Conservation (phyloP, 1,284 basidiomycete genomes). For the Rhodotorula mucilaginosa region DNA sequence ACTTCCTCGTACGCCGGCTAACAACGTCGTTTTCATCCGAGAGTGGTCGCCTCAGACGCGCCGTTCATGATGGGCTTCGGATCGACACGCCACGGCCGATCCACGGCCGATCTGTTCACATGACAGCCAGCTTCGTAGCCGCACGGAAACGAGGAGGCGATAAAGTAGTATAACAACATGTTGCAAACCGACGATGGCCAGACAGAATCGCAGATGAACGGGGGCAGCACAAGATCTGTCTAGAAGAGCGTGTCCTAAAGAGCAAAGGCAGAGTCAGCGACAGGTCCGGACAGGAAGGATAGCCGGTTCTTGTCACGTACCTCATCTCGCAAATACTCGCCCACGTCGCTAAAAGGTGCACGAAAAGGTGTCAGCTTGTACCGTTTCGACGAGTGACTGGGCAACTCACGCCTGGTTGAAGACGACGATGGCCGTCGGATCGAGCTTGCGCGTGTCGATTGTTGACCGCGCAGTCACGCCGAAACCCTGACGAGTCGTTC, state of each 20-base stretch:
- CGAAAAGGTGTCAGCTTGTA: not conserved
- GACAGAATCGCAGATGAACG: not conserved
- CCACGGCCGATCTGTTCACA: too few relatives aligned
- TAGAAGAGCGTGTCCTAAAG: conserved; percentile 68
- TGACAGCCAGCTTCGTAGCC: not conserved
- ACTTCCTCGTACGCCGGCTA: too few relatives aligned
- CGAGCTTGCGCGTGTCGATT: conserved; percentile 91
- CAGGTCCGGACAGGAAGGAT: not conserved
- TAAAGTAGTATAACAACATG: conserved; percentile 1
- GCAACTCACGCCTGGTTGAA: conserved; percentile 93
- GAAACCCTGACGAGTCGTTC: conserved; percentile 57
- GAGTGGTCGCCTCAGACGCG: too few relatives aligned
- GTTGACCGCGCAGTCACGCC: conserved; percentile 96
- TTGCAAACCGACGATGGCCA: not conserved
- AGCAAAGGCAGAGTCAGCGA: conserved; percentile 19
- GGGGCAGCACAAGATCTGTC: too few relatives aligned
- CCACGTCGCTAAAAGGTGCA: conserved; percentile 69
- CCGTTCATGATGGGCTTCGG: too few relatives aligned
- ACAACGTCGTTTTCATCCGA: too few relatives aligned
- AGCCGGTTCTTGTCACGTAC: conserved; percentile 51
- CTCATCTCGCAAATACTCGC: conserved; percentile 93
- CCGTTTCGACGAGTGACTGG: not conserved
- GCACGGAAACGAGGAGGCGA: not conserved
- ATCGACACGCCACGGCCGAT: too few relatives aligned
- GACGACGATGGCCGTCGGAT: conserved; percentile 96